Base-by-base conservation (phyloP, 352 stramenopile genomes). In the Pythium monospermum region DNA sequence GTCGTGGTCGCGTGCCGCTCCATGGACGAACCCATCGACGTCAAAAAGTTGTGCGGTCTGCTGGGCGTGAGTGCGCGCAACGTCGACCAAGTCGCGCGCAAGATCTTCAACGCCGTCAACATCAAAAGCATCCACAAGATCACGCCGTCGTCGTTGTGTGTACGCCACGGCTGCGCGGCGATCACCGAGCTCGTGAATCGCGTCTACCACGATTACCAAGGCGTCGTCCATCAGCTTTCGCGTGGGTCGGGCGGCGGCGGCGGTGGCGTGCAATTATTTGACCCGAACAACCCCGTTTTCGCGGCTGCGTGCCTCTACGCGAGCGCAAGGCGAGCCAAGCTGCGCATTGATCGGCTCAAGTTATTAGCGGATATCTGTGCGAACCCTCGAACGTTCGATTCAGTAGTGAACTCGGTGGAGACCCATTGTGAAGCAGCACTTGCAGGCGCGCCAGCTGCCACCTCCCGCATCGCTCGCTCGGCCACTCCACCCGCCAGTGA, bases 331-430 rank as follows among this genome's bases (percentile, higher is more conserved):
- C 53, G 79, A 15, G 73, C 79, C 26, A 87, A 87, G 68, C 65
- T 87, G 40, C 71, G 74, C 36, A 61, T 90, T 26, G 76, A 87
- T 39, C 75, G 74, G 36, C 56, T 52, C 13, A 83, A 69, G 44
- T 49, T 90, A n/a, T 36, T 87, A 8, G 66, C 76, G 22, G 68
- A 70, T 15, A 71, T 86, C 23, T 86, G 73, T 32, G 79, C 71
- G 8, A 84, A 81, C 50, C 61, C 68, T 19, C 80, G 71, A 31
- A 59, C 62, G 11, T 90, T 90, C 23, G 74, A 85, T 19, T 64
- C 74, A 0, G 82, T 90, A 41, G 73, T 90, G 18, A 76, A 70
- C 7, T 85, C 76, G 26, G 79, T 90, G 33, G 76, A 90, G 60
- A 69, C 79, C 11, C 18, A 53, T 31, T 61, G 55, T 26, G 39